Percentiles rank a stretch among this genome's conserved stretches.
Conservation (phyloP, 495 filamentous ascomycete genomes). For the Xylaria bambusicola region DNA sequence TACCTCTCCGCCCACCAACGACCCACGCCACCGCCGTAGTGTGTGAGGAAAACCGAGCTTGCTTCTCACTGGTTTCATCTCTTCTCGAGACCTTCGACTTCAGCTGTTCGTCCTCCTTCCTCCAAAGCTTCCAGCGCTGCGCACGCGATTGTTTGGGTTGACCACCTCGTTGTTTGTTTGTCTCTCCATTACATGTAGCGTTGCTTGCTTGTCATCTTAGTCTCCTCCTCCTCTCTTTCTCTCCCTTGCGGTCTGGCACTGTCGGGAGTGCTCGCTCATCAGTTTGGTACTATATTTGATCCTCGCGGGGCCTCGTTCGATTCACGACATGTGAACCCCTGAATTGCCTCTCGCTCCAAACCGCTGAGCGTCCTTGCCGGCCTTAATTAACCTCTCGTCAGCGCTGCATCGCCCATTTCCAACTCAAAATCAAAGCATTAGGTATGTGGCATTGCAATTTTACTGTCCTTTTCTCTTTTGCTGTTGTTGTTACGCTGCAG, state of each 20-base stretch:
- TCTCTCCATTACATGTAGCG: too few relatives aligned
- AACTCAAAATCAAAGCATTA: not conserved
- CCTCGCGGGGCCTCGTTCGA: not conserved
- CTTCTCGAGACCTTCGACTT: not conserved
- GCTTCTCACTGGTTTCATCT: conserved; percentile 6
- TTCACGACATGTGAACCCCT: conserved; percentile 18
- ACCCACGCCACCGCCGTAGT: too few relatives aligned
- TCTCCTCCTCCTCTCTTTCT: not conserved
- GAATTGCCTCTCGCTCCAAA: conserved; percentile 1
- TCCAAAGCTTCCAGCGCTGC: not conserved
- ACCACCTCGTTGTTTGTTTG: not conserved
- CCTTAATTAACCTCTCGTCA: too few relatives aligned
- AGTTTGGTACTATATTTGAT: conserved; percentile 3
- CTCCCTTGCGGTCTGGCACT: not conserved
- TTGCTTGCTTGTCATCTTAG: too few relatives aligned
- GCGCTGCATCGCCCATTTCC: too few relatives aligned
- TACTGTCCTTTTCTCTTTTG: not conserved
- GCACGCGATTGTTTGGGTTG: not conserved
- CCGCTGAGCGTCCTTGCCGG: conserved; percentile 2
- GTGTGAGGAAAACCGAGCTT: too few relatives aligned
- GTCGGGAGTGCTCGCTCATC: not conserved
- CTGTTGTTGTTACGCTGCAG: not conserved
- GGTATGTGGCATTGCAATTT: not conserved
- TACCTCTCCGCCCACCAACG: too few relatives aligned
- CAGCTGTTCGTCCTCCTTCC: not conserved